Base-by-base conservation (phyloP, 306 rosid species). In the Hylodesmum podocarpum region DNA sequence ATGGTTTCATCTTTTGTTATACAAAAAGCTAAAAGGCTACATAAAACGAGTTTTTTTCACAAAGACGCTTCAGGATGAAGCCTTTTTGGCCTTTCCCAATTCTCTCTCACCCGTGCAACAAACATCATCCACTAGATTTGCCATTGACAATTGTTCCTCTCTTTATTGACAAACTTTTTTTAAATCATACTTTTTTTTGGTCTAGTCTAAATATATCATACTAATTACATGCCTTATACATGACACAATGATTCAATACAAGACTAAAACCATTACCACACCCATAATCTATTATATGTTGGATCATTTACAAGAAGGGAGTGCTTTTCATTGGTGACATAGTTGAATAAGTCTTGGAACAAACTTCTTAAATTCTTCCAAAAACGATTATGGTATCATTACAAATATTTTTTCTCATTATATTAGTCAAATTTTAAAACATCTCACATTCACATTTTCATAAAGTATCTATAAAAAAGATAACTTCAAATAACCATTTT, bases 221-320 rank as follows among this genome's bases (percentile, higher is more conserved):
- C 72, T 59, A 39, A 51, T 55, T 71, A 51, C 58, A 71, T 77
- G 10, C 58, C 19, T 37, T 54, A 70, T 59, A 61, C 28, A 19
- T 53, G 77, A 34, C 80, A 73, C 81, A 84, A 84, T 84, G 83
- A 84, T 82, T 84, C 61, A 54, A 58, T 49, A 81, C 75, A 53
- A 33, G 88, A 73, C 84, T 77, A 76, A 36, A 43, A 37, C 55
- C 85, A 84, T 77, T 72, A 63, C 46, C 21, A 84, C 33, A 70
- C 10, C 73, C 70, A n/a, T 59, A 69, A 50, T 70, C 37, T 69
- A 81, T 59, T 81, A 34, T 77, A 40, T 33, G 22, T 63, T 66
- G 69, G 44, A 65, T 62, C 53, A 58, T 78, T 57, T 69, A 43
- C 65, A 21, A 44, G 51, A 39, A 21, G 46, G 67, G 44, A 59